These are phyloP conservation scores for Trichoderma sp. DNA, from an alignment of 2,329 filamentous ascomycete genomes.

Conservation along the genomic window DNA sequence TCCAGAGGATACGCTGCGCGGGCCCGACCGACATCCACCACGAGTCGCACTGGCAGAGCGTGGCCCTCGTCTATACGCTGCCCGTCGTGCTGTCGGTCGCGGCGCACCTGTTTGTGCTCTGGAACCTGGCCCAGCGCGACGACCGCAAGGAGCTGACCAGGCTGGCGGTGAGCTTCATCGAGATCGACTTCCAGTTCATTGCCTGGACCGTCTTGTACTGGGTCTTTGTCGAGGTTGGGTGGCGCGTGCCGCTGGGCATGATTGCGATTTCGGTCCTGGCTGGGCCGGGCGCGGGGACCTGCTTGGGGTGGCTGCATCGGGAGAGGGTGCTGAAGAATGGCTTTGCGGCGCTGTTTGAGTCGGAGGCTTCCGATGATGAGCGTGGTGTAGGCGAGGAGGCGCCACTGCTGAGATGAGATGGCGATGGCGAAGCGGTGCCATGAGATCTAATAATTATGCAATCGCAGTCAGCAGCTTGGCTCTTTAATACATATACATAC, in stretches of 20 bases:
- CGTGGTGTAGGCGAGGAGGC: conserved; percentile 38
- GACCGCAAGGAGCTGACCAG: conserved; percentile 55
- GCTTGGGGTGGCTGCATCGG: conserved; percentile 44
- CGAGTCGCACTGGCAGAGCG: conserved; percentile 44
- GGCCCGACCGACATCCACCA: conserved; percentile 44
- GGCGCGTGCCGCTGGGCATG: conserved; percentile 42
- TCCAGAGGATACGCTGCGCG: conserved; percentile 32
- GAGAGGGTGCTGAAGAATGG: conserved; percentile 39
- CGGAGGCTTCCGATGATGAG: conserved; percentile 23
- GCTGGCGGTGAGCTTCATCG: conserved; percentile 48
- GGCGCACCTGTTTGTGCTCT: conserved; percentile 47
- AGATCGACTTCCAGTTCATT: conserved; percentile 50
- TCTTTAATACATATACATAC: neutral
- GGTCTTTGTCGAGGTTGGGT: conserved; percentile 54
- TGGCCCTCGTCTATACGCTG: conserved; percentile 48
- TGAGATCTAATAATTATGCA: neutral
- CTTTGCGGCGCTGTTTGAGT: conserved; percentile 21
- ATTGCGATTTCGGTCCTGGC: conserved; percentile 35
- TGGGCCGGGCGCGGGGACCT: conserved; percentile 44
- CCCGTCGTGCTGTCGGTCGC: conserved; percentile 48
- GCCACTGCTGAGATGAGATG: conserved; percentile 34
- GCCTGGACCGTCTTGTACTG: conserved; percentile 54
- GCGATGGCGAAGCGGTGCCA: neutral
- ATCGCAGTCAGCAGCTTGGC: neutral
- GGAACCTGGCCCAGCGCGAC: conserved; percentile 37